Conservation (phyloP, 2,329 filamentous ascomycete genomes). For the Beauveria caledonica region DNA sequence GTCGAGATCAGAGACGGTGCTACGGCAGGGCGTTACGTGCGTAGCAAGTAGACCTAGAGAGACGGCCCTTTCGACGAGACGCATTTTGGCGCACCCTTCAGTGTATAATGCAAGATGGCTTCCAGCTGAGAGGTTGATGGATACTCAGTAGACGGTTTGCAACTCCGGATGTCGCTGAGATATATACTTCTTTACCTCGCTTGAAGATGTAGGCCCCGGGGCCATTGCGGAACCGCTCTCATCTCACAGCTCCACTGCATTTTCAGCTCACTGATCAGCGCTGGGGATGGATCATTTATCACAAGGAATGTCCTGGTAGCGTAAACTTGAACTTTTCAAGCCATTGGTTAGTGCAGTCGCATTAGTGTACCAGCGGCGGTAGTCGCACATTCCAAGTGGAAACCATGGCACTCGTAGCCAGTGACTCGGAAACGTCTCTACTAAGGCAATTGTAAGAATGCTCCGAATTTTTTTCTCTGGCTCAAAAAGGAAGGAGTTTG, state of each 20-base stretch:
- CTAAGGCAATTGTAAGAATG: too few species aligned
- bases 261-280: background rate
- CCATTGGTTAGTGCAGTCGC: background rate
- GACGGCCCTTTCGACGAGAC: background rate
- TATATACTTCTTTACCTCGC: background rate
- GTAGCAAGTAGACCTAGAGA: background rate
- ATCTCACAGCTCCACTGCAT: background rate
- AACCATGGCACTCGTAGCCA: too few species aligned
- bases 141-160: too few species aligned
- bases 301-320: background rate
- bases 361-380: background rate
- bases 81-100: background rate
- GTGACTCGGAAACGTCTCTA: too few species aligned
- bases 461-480: too few species aligned
- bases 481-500: too few species aligned
- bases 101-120: background rate
- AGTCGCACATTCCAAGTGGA: background rate
- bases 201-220: background rate
- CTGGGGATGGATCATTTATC: background rate
- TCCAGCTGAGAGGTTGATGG: too few species aligned
- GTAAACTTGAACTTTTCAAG: background rate
- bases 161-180: background rate
- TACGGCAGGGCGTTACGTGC: background rate
- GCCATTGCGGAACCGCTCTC: background rate
- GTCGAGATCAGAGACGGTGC: conserved; percentile 5